Conservation (phyloP, 305 asterid genomes). For the Fraxinus albicans region DNA sequence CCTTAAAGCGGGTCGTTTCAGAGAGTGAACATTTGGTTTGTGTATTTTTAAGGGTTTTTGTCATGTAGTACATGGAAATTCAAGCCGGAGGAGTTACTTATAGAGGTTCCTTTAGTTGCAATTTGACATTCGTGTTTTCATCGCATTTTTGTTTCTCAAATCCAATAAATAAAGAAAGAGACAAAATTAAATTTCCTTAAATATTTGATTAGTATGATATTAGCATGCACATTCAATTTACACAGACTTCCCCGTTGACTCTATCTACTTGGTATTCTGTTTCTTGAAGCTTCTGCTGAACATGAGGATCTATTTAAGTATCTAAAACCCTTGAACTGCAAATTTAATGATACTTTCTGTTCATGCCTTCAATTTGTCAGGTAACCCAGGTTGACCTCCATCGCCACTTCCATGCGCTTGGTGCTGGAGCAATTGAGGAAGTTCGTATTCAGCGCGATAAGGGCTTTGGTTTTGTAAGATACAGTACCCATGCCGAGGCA, state of each 20-base stretch:
- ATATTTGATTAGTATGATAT: not conserved
- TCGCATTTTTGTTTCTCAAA: not conserved
- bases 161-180: not conserved
- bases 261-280: not conserved
- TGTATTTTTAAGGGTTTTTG: not conserved
- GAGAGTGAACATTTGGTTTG: not conserved
- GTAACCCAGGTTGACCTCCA: slow-evolving; percentile 81
- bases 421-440: slow-evolving; percentile 91
- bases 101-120: not conserved
- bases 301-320: not conserved
- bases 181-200: not conserved
- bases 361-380: slow-evolving; percentile 32
- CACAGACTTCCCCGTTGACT: not conserved
- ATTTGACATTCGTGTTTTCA: not conserved
- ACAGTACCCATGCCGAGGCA: slow-evolving; percentile 84
- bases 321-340: not conserved
- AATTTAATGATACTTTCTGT: not conserved
- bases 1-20: not conserved
- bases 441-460: slow-evolving; percentile 85
- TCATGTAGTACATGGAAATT: not conserved
- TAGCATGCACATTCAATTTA: not conserved
- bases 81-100: not conserved
- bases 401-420: slow-evolving; percentile 74
- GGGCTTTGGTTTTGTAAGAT: slow-evolving; percentile 91
- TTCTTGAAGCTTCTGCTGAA: not conserved